These are phyloP conservation scores for Flammula alnicola DNA, from an alignment of 1,284 basidiomycete species.

Conservation along the genomic window DNA sequence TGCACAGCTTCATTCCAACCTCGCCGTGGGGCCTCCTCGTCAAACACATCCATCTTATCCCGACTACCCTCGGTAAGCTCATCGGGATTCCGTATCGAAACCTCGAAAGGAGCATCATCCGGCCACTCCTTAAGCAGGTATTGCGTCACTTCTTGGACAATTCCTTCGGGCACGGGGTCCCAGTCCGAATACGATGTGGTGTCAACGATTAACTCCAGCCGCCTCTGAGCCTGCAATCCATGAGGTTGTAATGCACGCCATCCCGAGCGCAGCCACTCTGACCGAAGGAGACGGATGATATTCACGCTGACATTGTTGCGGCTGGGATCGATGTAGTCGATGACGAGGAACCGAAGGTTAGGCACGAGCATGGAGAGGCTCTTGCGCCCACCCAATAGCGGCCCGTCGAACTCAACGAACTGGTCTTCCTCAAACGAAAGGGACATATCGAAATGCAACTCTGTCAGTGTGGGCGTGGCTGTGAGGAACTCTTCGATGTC, in stretches of 20 bases:
- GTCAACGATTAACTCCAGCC: constrained; percentile 1
- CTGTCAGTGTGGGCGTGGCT: constrained; percentile 2
- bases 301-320: neutral
- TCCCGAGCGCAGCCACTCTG: constrained; percentile 11
- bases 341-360: constrained; percentile 2
- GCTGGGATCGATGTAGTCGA: constrained; percentile 9
- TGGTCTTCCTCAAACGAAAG: neutral
- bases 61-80: neutral
- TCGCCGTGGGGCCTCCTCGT: constrained; percentile 1
- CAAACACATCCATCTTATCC: constrained; percentile 4
- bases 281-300: constrained; percentile 9
- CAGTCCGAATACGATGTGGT: constrained; percentile 1
- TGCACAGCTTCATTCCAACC: constrained; percentile 6
- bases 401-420: neutral
- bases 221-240: neutral
- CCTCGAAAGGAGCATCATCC: neutral
- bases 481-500: neutral
- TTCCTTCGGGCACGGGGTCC: neutral
- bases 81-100: constrained; percentile 1
- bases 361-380: constrained; percentile 1
- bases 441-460: constrained; percentile 11
- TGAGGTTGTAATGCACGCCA: neutral
- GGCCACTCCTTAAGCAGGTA: neutral
- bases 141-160: constrained; percentile 1
- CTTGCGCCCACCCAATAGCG: neutral